Evolutionary conservation across 1,139 yeast species (phyloP), one percentile per base, ranked within the genome.

Genomic region (Pichia kudriavzevii): DNA sequence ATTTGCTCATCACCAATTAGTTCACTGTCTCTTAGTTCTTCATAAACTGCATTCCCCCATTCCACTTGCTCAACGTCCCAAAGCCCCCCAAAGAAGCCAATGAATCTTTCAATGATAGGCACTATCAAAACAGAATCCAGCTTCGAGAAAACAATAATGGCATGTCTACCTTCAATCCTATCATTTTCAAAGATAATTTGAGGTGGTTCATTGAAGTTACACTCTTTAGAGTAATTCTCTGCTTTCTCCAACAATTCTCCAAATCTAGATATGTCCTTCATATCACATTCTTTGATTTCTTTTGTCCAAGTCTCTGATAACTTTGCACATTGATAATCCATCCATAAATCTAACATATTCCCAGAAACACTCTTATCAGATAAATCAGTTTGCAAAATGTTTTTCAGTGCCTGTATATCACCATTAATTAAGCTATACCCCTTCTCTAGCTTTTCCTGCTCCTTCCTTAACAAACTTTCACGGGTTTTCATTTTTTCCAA

Each of bases 251-350:
- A 20, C 9, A 38, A 15, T 6, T 29, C 24, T 20, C 38, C 23
- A 30, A 39, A 22, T 16, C 15, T 25, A 17, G 22, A 3, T 59
- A 40, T 4, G 55, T 21, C 35, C 7, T 14, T 11, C 18, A 35
- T 66, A 30, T 60, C 50, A 72, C 75, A 69, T 2, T 34, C 10
- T 1, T 45, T 43, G 19, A 67, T 39, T 3, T 50, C 35, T 2
- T 33, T 26, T 5, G 40, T 36, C 8, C 61, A 42, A 4, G 45
- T 23, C 0, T 65, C 62, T 7, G n/a, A n/a, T n/a, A n/a, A n/a
- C n/a, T n/a, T n/a, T n/a, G n/a, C n/a, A n/a, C n/a, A n/a, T n/a
- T n/a, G n/a, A n/a, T n/a, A n/a, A n/a, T n/a, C n/a, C n/a, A n/a
- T n/a, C n/a, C n/a, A n/a, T n/a, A n/a, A n/a, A n/a, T n/a, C n/a